Conservation (phyloP, 1,139 yeast genomes). For the Saccharomyces hybrid region DNA sequence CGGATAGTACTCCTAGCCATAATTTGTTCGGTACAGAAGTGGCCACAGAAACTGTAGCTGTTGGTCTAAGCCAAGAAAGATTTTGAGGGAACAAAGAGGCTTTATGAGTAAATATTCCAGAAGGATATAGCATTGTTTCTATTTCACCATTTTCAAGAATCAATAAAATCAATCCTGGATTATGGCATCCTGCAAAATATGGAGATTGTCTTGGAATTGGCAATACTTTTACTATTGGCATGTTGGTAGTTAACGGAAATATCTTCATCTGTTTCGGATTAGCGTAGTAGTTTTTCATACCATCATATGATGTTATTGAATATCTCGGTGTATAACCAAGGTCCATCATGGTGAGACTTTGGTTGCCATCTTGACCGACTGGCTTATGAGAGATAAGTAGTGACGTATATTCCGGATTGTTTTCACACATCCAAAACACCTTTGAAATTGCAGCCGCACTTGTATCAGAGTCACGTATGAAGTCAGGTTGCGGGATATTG, state of each 20-base stretch:
- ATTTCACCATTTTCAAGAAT: conserved; percentile 53
- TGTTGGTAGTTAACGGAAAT: conserved; percentile 42
- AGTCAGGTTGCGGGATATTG: conserved; percentile 41
- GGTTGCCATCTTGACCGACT: conserved; percentile 35
- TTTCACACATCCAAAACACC: conserved; percentile 66
- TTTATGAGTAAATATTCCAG: conserved; percentile 48
- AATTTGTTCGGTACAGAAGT: conserved; percentile 52
- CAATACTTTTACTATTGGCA: conserved; percentile 41
- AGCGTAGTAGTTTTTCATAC: conserved; percentile 71
- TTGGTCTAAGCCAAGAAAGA: conserved; percentile 69
- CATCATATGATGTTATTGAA: conserved; percentile 71
- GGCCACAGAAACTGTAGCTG: conserved; percentile 49
- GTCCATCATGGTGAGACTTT: conserved; percentile 57
- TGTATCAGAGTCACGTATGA: conserved; percentile 9
- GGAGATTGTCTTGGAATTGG: conserved; percentile 53
- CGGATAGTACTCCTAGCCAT: conserved; percentile 64
- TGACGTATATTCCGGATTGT: conserved; percentile 73
- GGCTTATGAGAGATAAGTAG: conserved; percentile 63
- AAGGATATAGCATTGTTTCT: conserved; percentile 45
- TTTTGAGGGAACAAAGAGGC: conserved; percentile 71
- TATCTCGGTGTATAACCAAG: conserved; percentile 78
- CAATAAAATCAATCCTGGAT: conserved; percentile 54
- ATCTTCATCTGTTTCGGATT: conserved; percentile 53
- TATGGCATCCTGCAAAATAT: conserved; percentile 62
- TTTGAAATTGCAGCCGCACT: conserved; percentile 32